Evolutionary conservation across 257 asterid genomes (phyloP).

Genomic region (Primulina tabacum): DNA sequence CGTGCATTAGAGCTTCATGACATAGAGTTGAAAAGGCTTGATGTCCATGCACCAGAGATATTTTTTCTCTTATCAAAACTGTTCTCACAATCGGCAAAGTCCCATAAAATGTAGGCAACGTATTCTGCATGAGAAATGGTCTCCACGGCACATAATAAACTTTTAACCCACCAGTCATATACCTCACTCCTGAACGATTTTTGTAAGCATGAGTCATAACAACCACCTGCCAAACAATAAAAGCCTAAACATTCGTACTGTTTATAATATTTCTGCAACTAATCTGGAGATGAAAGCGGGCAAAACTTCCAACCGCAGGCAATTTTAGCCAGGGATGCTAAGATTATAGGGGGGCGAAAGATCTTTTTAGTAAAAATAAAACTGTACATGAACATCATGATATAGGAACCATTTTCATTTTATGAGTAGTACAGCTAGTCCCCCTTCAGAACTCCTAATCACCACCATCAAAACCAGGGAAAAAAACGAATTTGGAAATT

Average conservation of each 20-base stretch:
- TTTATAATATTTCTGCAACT: slow-evolving; percentile 13
- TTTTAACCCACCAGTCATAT: slow-evolving; percentile 89
- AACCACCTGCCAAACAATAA: slow-evolving; percentile 54
- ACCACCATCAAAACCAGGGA: slow-evolving; percentile 6
- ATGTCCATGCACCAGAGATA: slow-evolving; percentile 90
- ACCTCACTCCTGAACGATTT: slow-evolving; percentile 89
- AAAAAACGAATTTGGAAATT: slow-evolving; percentile 4
- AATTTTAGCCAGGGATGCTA: background rate
- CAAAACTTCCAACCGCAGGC: background rate
- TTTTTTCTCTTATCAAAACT: slow-evolving; percentile 75
- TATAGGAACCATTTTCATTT: background rate
- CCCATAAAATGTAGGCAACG: slow-evolving; percentile 86
- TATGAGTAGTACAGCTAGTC: background rate
- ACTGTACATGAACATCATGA: background rate
- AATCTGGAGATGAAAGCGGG: background rate
- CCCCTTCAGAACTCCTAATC: background rate
- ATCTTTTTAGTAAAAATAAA: too few relatives aligned
- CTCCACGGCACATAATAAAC: slow-evolving; percentile 92
- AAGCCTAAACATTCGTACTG: background rate
- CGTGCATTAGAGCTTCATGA: slow-evolving; percentile 94
- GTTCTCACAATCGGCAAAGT: slow-evolving; percentile 83
- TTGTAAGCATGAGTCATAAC: slow-evolving; percentile 93
- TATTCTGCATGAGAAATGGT: slow-evolving; percentile 88
- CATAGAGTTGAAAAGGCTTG: slow-evolving; percentile 95
- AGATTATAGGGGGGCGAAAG: background rate